These are phyloP conservation scores for Lomentospora prolificans DNA, from an alignment of 2,329 filamentous ascomycete genomes.

Conservation along the genomic window DNA sequence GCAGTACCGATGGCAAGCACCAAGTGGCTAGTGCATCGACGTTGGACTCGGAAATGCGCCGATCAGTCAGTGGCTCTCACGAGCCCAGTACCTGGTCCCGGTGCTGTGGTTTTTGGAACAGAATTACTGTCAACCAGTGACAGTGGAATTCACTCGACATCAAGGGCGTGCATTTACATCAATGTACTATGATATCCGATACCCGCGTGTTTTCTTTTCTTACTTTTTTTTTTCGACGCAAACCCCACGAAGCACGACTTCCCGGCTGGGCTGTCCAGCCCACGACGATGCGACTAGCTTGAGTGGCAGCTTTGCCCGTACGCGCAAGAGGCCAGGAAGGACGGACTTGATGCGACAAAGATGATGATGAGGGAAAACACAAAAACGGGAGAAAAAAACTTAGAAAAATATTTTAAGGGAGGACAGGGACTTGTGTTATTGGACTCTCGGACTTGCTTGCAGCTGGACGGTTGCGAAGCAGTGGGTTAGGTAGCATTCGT, in stretches of 20 bases:
- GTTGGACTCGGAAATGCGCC: too few species aligned
- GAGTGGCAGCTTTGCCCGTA: too few species aligned
- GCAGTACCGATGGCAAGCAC: too few species aligned
- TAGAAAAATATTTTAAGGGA: background rate
- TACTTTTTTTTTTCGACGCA: background rate
- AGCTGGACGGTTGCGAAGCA: background rate
- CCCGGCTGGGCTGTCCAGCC: too few species aligned
- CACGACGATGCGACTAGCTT: background rate
- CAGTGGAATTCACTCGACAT: background rate
- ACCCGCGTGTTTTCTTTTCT: background rate
- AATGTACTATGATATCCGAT: slow-evolving; percentile 2
- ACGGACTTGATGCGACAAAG: background rate
- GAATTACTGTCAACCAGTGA: background rate
- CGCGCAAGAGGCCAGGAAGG: background rate
- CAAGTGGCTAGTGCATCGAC: too few species aligned
- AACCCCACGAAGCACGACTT: background rate
- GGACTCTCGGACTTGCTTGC: background rate
- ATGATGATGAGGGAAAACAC: background rate
- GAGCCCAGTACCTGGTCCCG: too few species aligned
- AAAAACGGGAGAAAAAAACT: background rate
- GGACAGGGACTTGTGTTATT: background rate
- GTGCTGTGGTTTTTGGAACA: too few species aligned
- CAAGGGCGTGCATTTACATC: background rate
- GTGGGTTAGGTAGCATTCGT: background rate
- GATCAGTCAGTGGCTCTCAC: too few species aligned